Evolutionary conservation across 108 stramenopile species (phyloP).

Genomic region (Cyclostephanos tholiformis): DNA sequence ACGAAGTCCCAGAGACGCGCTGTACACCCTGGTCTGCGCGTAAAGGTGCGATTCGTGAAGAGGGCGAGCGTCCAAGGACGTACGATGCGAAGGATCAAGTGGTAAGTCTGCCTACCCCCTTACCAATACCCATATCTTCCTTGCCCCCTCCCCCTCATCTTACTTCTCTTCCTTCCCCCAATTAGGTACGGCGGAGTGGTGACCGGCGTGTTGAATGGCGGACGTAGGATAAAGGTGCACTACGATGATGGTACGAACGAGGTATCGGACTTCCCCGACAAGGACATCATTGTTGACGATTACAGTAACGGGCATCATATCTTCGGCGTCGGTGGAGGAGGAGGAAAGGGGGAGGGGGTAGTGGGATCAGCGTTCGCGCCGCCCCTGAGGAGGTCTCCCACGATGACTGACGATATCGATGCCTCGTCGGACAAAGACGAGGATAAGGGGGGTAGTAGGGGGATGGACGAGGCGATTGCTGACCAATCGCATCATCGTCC

Average conservation of each 20-base stretch:
- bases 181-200: slow-evolving; percentile 85
- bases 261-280: slow-evolving; percentile 79
- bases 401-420: slow-evolving; percentile 4
- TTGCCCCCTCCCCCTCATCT: too few species aligned
- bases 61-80: slow-evolving; percentile 54
- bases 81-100: slow-evolving; percentile 57
- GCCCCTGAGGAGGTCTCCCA: neutral
- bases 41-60: slow-evolving; percentile 71
- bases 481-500: neutral
- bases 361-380: neutral
- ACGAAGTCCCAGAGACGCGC: neutral
- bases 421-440: neutral
- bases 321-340: slow-evolving; percentile 25
- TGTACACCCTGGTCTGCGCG: slow-evolving; percentile 14
- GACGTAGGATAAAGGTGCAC: slow-evolving; percentile 69
- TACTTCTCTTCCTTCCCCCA: too few species aligned
- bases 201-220: slow-evolving; percentile 44
- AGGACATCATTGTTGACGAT: slow-evolving; percentile 84
- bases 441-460: neutral
- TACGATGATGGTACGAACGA: slow-evolving; percentile 88
- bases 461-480: slow-evolving; percentile 1
- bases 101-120: too few species aligned
- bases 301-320: slow-evolving; percentile 68
- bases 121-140: too few species aligned
- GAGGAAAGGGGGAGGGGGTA: slow-evolving; percentile 5